Evolutionary conservation across 768 basidiomycete genomes (phyloP), one percentile per base, ranked within the genome.

Genomic region (Leccinellum rugosiceps): DNA sequence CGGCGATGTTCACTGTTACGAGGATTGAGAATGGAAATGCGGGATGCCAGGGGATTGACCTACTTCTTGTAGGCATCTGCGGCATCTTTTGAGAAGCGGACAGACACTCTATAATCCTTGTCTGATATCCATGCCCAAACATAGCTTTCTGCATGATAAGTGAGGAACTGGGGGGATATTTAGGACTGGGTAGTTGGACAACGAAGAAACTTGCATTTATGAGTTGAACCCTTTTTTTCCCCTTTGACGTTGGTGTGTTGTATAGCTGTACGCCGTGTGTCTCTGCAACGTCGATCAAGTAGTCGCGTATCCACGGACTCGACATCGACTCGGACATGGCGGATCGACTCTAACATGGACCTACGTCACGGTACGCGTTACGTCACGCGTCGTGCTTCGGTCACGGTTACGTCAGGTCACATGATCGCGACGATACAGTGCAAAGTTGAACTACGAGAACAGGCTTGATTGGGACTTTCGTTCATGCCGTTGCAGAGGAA

Each of bases 61-160:
- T 53, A 77, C 79, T 60, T 66, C 41, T 71, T 70, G 63, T 78
- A 87, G 17, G 72, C 65, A 30, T 67, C 64, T 14, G 83, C 69
- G 1, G 86, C 86, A 6, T 80, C 74, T 60, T 72, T 75, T 38
- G 76, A 80, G 63, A 90, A 81, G 31, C 81, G 81, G 4, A 83
- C 76, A 4, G 83, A 79, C 17, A 88, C 72, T 14, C 59, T 61
- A 56, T 80, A 63, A 2, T 72, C 58, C 64, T 80, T 84, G 68
- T 91, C 88, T 2, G 87, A 88, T 14, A 84, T 67, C 46, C 73
- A 71, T 1, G 81, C 87, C 88, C 88, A 91, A 17, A 88, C 65
- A n/a, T 76, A 73, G 45, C 78, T 75, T 34, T 77, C 65, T 6
- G 65, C 63, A 19, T 76, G 76, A 60, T 75, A 82, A 7, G 83